A percentile compares a stretch with the other conserved stretches of the same genome.
These are phyloP conservation scores for Phytophthora palmivora DNA, from an alignment of 352 stramenopile species.

Conservation along the genomic window DNA sequence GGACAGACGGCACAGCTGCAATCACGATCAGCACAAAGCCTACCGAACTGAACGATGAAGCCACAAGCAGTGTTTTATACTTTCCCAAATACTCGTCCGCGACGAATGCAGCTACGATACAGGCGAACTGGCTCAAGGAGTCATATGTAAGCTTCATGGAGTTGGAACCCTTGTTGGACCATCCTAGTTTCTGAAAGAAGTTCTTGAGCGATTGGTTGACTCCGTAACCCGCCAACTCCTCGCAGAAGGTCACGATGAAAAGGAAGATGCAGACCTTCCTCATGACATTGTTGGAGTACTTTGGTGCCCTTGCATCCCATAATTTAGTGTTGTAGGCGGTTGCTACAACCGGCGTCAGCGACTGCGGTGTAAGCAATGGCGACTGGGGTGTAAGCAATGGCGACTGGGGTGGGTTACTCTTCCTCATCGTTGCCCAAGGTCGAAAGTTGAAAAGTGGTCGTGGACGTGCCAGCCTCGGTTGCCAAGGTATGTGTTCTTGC, in stretches of 20 bases:
- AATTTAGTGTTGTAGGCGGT: slow-evolving; percentile 26
- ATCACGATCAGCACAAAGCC: slow-evolving; percentile 59
- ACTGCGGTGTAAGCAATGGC: slow-evolving; percentile 20
- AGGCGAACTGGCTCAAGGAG: slow-evolving; percentile 64
- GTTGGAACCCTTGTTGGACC: slow-evolving; percentile 59
- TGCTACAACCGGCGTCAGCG: slow-evolving; percentile 14
- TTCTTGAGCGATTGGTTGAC: slow-evolving; percentile 71
- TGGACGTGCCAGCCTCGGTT: not conserved
- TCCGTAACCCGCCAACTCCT: slow-evolving; percentile 60
- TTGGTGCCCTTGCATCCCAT: slow-evolving; percentile 53
- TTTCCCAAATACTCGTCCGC: slow-evolving; percentile 61
- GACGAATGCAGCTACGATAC: slow-evolving; percentile 63
- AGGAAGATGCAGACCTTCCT: slow-evolving; percentile 63
- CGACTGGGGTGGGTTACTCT: slow-evolving; percentile 8
- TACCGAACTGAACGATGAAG: slow-evolving; percentile 42
- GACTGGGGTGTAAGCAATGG: too few relatives aligned
- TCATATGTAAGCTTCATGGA: slow-evolving; percentile 73
- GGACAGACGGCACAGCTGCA: slow-evolving; percentile 46
- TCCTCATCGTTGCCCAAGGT: slow-evolving; percentile 7
- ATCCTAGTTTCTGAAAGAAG: slow-evolving; percentile 69
- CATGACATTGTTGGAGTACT: slow-evolving; percentile 63
- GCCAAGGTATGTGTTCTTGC: not conserved
- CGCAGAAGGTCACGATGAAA: slow-evolving; percentile 44
- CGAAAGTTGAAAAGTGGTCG: slow-evolving; percentile 11
- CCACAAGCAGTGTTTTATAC: slow-evolving; percentile 33